Percentiles rank a stretch among this genome's conserved stretches.
These are phyloP conservation scores for Aspergillus baeticus DNA, from an alignment of 495 filamentous ascomycete species.

Conservation along the genomic window DNA sequence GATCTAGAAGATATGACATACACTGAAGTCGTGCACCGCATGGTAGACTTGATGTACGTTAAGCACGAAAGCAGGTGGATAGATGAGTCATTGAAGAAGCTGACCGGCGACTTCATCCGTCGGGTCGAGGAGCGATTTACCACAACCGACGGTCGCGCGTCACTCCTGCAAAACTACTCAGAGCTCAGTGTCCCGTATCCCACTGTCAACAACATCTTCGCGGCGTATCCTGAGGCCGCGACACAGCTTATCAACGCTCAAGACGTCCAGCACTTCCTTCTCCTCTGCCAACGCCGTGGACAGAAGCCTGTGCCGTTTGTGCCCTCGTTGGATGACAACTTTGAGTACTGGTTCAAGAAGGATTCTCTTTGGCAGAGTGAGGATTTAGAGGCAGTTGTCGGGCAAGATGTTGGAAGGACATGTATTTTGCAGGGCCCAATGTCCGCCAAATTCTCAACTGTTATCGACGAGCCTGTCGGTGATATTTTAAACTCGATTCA, in stretches of 20 bases:
- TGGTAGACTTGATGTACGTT: slow-evolving; percentile 96
- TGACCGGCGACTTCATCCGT: slow-evolving; percentile 93
- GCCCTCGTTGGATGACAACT: slow-evolving; percentile 87
- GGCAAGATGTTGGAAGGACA: slow-evolving; percentile 88
- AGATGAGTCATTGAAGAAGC: slow-evolving; percentile 72
- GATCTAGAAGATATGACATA: slow-evolving; percentile 99
- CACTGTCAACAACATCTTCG: slow-evolving; percentile 73
- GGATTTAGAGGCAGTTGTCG: slow-evolving; percentile 92
- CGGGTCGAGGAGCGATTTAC: slow-evolving; percentile 93
- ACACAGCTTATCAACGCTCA: slow-evolving; percentile 93
- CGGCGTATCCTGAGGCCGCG: slow-evolving; percentile 80
- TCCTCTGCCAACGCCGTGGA: slow-evolving; percentile 86
- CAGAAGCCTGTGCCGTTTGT: slow-evolving; percentile 98
- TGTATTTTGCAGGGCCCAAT: slow-evolving; percentile 96
- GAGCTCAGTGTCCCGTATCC: slow-evolving; percentile 83
- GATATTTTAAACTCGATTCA: slow-evolving; percentile 91
- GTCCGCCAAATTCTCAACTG: slow-evolving; percentile 84
- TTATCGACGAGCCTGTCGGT: slow-evolving; percentile 88
- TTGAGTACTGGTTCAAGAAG: slow-evolving; percentile 99
- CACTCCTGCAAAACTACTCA: slow-evolving; percentile 78
- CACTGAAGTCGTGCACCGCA: slow-evolving; percentile 82
- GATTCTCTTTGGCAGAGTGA: slow-evolving; percentile 99
- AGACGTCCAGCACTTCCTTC: slow-evolving; percentile 92
- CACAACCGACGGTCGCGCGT: slow-evolving; percentile 60
- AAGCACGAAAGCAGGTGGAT: slow-evolving; percentile 95